These are phyloP conservation scores for Solanum sparsipilum DNA, from an alignment of 257 asterid genomes.

Conservation along the genomic window DNA sequence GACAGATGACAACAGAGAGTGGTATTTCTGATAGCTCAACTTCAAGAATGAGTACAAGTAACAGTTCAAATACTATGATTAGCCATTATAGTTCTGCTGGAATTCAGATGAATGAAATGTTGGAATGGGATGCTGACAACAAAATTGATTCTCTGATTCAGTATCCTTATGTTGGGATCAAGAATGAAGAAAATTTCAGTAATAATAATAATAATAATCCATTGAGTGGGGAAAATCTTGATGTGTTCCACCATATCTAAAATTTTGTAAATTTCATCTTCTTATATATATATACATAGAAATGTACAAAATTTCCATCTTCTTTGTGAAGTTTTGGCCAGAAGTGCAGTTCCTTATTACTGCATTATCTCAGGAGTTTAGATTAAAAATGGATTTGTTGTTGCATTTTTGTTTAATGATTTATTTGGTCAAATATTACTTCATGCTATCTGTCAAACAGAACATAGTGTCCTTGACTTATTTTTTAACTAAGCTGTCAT, in stretches of 20 bases:
- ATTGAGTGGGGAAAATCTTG: constrained; percentile 20
- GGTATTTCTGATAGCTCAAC: constrained; percentile 19
- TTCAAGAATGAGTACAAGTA: constrained; percentile 30
- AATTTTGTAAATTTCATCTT: constrained; percentile 12
- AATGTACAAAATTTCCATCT: background rate
- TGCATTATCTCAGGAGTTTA: constrained; percentile 12
- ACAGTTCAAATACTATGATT: constrained; percentile 21
- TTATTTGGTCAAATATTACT: background rate
- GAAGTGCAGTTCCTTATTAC: background rate
- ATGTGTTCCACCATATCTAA: constrained; percentile 21
- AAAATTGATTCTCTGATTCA: constrained; percentile 35
- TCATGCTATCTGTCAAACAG: background rate
- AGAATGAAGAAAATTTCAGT: constrained; percentile 31
- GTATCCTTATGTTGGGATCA: constrained; percentile 21
- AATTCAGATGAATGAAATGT: constrained; percentile 6
- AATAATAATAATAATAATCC: constrained; percentile 12
- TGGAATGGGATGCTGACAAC: constrained; percentile 36
- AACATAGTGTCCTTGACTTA: background rate
- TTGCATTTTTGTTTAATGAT: background rate
- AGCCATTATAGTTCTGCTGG: background rate
- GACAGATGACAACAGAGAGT: constrained; percentile 13
- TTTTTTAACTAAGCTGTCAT: background rate
- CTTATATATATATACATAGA: background rate
- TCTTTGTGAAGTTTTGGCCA: constrained; percentile 5
- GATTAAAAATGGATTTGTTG: background rate